Evolutionary conservation across 257 asterid species (phyloP).

Genomic region (Striga asiatica): DNA sequence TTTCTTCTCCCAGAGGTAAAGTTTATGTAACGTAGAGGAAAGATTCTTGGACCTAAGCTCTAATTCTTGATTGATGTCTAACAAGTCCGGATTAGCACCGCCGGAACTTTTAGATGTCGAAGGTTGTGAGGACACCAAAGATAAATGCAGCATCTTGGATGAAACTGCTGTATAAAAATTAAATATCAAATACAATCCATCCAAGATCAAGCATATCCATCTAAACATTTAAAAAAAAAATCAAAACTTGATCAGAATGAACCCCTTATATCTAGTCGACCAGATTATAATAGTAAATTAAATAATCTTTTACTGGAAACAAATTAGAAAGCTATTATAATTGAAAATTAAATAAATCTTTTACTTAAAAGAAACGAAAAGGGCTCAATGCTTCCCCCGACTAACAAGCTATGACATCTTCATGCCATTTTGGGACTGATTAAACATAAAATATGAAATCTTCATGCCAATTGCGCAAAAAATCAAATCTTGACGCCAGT

Average conservation of each 20-base stretch:
- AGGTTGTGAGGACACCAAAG: conserved; percentile 48
- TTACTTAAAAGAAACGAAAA: too few species aligned
- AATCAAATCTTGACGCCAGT: conserved; percentile 2
- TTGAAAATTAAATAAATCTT: neutral
- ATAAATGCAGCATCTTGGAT: conserved; percentile 65
- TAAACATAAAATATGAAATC: neutral
- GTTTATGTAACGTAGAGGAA: conserved; percentile 82
- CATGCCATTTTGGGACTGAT: too few species aligned
- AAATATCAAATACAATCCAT: conserved; percentile 11
- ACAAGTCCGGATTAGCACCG: conserved; percentile 33
- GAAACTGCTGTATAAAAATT: conserved; percentile 38
- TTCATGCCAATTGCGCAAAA: neutral
- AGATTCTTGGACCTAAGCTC: conserved; percentile 55
- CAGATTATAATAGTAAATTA: too few species aligned
- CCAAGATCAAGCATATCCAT: conserved; percentile 1
- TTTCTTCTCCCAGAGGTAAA: conserved; percentile 94
- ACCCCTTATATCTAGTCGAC: neutral
- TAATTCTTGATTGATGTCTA: conserved; percentile 49
- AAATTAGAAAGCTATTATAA: neutral
- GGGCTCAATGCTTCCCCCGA: too few species aligned
- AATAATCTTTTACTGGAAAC: too few species aligned
- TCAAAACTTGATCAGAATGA: neutral
- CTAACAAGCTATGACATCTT: too few species aligned
- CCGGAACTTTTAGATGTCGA: conserved; percentile 46
- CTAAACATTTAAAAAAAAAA: too few species aligned